These are phyloP conservation scores for Cardamine occulta DNA, from an alignment of 345 rosid species.

Conservation along the genomic window DNA sequence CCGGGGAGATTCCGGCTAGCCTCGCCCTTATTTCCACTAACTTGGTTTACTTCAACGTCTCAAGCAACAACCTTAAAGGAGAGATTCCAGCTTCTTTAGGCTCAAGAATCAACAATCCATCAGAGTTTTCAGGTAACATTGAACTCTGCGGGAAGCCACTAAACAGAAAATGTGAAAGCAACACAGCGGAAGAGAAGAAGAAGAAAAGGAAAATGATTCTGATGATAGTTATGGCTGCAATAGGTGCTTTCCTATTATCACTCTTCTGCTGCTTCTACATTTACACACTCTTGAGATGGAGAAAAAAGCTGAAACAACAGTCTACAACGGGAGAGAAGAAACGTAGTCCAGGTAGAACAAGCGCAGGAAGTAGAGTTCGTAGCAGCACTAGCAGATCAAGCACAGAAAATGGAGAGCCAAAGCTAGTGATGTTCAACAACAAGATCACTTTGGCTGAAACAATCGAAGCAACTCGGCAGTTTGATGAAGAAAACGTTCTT, in stretches of 20 bases:
- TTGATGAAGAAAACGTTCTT: constrained; percentile 92
- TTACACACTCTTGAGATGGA: constrained; percentile 84
- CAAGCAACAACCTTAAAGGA: constrained; percentile 71
- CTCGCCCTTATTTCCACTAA: constrained; percentile 48
- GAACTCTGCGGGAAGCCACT: constrained; percentile 80
- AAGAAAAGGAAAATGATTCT: constrained; percentile 64
- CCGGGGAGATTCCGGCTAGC: constrained; percentile 69
- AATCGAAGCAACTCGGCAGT: constrained; percentile 81
- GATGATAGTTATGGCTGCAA: constrained; percentile 58
- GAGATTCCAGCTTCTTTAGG: constrained; percentile 67
- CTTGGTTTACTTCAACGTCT: constrained; percentile 72
- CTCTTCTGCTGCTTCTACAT: constrained; percentile 86
- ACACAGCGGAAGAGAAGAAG: constrained; percentile 44
- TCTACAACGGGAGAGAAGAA: constrained; percentile 81
- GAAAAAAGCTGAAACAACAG: constrained; percentile 66
- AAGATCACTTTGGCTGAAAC: constrained; percentile 89
- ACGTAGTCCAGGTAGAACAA: constrained; percentile 80
- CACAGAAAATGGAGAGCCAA: constrained; percentile 83
- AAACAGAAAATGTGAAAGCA: constrained; percentile 50
- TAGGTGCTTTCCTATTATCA: constrained; percentile 63
- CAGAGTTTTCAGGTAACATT: constrained; percentile 59
- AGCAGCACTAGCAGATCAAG: constrained; percentile 64
- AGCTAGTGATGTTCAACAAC: constrained; percentile 92
- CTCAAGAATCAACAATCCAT: constrained; percentile 61
- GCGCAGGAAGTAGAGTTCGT: constrained; percentile 81